phyloP scores from a whole-genome alignment of 2,329 filamentous ascomycete genomes.

The Chaetomium globosum region DNA sequence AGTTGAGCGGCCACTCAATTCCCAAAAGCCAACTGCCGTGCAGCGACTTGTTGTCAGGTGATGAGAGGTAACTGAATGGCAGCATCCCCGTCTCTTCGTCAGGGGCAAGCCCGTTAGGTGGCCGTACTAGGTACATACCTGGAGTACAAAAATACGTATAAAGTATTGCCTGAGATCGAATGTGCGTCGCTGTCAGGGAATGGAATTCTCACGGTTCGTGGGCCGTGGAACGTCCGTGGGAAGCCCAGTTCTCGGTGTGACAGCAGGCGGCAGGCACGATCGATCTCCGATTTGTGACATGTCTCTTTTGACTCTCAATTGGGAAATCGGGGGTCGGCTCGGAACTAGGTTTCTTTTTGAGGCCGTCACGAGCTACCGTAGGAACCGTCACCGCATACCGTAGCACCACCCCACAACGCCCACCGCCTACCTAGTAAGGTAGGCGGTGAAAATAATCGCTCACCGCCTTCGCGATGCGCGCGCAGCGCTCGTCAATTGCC shows the following conservation, averaged over 20 bases:
- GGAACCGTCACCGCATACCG: too few species aligned
- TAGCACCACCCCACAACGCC: too few species aligned
- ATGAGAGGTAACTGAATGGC: background rate
- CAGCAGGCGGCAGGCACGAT: slow-evolving; percentile 4
- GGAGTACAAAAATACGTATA: too few species aligned
- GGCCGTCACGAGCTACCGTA: too few species aligned
- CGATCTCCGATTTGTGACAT: slow-evolving; percentile 15
- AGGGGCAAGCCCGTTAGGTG: too few species aligned
- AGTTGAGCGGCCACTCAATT: slow-evolving; percentile 2
- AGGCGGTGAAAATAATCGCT: too few species aligned
- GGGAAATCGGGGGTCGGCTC: background rate
- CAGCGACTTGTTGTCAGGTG: slow-evolving; percentile 1
- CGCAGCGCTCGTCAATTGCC: too few species aligned
- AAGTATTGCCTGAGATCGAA: too few species aligned
- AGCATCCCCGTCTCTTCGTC: too few species aligned
- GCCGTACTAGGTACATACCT: too few species aligned
- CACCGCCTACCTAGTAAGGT: too few species aligned
- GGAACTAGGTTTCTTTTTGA: background rate
- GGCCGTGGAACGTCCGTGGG: background rate
- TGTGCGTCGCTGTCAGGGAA: background rate
- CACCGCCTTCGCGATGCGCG: too few species aligned
- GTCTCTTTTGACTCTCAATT: background rate
- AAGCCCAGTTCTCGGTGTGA: background rate
- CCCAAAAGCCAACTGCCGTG: background rate
- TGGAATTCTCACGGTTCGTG: background rate